Conservation (phyloP, 2,329 filamentous ascomycete species). For the Aphanoascus verrucosus region DNA sequence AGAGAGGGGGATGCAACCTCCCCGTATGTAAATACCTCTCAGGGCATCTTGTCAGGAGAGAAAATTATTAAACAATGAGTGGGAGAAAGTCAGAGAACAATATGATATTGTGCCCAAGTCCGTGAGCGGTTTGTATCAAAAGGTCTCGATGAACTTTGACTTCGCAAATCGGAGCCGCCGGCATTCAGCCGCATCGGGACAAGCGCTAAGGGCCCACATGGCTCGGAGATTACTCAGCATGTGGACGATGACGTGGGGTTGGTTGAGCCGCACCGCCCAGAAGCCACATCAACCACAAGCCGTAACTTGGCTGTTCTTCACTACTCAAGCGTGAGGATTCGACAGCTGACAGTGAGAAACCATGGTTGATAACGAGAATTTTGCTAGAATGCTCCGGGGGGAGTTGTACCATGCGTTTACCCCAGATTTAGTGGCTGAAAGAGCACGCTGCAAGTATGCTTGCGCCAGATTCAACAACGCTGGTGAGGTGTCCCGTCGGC, state of each 20-base stretch:
- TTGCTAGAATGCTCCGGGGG: conserved; percentile 48
- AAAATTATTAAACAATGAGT: conserved; percentile 6
- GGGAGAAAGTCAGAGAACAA: conserved; percentile 4
- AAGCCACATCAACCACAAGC: background rate
- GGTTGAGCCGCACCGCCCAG: conserved; percentile 3
- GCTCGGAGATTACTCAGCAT: background rate
- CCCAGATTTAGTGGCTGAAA: conserved; percentile 53
- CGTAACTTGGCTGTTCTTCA: background rate
- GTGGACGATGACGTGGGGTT: background rate
- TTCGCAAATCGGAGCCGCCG: background rate
- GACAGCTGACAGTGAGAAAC: background rate
- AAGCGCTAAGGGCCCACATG: background rate
- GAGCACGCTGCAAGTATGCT: conserved; percentile 53
- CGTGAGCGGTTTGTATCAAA: background rate
- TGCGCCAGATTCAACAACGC: conserved; percentile 54
- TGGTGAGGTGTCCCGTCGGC: conserved; percentile 49
- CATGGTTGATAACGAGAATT: background rate
- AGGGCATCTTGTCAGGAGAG: conserved; percentile 1
- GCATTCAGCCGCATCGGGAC: background rate
- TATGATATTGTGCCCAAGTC: conserved; percentile 1
- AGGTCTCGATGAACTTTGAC: no score
- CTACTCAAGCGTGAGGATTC: no score
- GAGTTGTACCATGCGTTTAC: conserved; percentile 67
- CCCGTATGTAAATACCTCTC: background rate
- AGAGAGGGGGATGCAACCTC: background rate